Conservation (phyloP, 139 green algal genomes). For the Microglena sp. region DNA sequence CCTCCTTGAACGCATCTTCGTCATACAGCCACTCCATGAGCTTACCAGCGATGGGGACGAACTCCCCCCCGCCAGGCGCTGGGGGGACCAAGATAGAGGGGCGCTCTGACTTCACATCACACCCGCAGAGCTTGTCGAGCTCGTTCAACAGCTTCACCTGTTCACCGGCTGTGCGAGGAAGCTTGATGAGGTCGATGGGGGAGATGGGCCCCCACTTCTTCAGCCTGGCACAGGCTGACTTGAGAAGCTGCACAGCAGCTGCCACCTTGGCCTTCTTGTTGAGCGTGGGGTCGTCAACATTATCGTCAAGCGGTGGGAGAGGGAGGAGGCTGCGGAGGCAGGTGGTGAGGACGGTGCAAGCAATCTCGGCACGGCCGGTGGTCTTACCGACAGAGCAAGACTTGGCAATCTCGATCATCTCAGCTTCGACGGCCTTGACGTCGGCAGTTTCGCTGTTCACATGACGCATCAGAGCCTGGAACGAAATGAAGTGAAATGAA, state of each 20-base stretch:
- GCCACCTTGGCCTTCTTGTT: background rate
- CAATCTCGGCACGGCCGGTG: background rate
- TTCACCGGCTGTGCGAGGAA: background rate
- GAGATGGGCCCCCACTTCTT: constrained; percentile 9
- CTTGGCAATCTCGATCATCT: background rate
- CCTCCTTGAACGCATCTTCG: background rate
- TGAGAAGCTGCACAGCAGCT: background rate
- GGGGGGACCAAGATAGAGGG: background rate
- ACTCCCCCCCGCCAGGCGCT: background rate
- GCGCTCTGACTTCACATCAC: background rate
- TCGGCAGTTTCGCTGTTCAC: background rate
- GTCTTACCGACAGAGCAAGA: background rate
- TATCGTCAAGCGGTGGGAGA: background rate
- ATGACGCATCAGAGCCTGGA: background rate
- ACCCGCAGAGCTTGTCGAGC: background rate
- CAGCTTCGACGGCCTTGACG: background rate
- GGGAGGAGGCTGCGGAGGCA: background rate
- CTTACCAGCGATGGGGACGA: background rate
- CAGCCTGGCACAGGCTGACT: constrained; percentile 4
- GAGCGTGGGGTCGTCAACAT: background rate
- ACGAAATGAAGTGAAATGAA: constrained; percentile 4
- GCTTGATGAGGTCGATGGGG: constrained; percentile 15
- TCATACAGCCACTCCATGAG: constrained; percentile 11
- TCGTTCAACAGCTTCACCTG: background rate
- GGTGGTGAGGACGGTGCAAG: background rate